Evolutionary conservation across 2,329 filamentous ascomycete genomes (phyloP), one percentile per base, ranked within the genome.

Genomic region (Diplodia mutila): DNA sequence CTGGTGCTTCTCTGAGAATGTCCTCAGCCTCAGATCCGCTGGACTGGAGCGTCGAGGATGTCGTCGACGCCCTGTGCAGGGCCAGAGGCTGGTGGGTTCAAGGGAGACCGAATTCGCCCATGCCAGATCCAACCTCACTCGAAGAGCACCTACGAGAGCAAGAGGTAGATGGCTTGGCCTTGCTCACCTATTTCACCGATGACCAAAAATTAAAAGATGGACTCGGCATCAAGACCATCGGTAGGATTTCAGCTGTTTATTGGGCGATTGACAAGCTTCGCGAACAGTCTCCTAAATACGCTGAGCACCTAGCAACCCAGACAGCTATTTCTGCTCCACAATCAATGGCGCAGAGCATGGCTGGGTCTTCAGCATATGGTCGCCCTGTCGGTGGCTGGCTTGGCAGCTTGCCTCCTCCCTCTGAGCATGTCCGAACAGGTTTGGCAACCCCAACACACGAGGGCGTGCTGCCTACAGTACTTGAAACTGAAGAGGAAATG

Each of bases 41-140:
- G 77, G 74, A 85, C 65, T 97, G 93, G 93, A 85, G 85, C 42
- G 83, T 89, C 37, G 87, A 90, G 46, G 84, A 88, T 42, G 87
- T 96, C 12, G 85, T 91, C 11, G 76, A 82, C 18, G 88, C 90
- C 73, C 82, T 96, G 3, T 92, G 89, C 74, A 82, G 85, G 25
- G 73, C 81, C 1, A 74, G 81, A 3, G 81, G 81, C 57, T 83
- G 86, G 11, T 75, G 69, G 55, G 46, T 75, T 87, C 85, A 85
- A 71, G 71, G 74, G 75, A 65, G 78, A 78, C 57, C 77, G 49
- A 70, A 74, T 74, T 29, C 73, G 18, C 77, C 77, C 67, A 79
- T 88, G 8, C 87, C 88, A 4, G 82, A 91, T 61, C 78, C 84
- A 0, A 73, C 73, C 0, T 61, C 75, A 0, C 82, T 96, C 3